phyloP scores from a whole-genome alignment of 768 basidiomycete species.

The Coprinopsis strossmayeri region DNA sequence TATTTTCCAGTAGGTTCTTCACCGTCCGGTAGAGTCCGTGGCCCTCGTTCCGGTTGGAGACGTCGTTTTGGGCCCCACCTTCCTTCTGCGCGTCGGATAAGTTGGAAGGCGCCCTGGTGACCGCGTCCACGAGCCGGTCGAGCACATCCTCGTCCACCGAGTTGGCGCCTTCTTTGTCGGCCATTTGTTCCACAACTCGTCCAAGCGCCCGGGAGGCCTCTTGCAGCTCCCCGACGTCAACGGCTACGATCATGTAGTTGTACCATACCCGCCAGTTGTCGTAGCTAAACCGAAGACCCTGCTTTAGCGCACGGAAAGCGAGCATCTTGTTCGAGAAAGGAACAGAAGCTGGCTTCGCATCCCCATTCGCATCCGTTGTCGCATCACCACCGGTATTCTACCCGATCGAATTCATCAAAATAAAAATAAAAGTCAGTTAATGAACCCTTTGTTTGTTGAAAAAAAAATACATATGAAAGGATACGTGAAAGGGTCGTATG shows the following conservation, averaged over 20 bases:
- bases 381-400: neutral
- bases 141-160: conserved; percentile 83
- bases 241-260: conserved; percentile 91
- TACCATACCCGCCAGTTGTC: conserved; percentile 98
- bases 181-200: conserved; percentile 76
- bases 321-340: conserved; percentile 74
- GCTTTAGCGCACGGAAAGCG: conserved; percentile 89
- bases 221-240: conserved; percentile 88
- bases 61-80: conserved; percentile 19
- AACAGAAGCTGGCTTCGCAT: conserved; percentile 20
- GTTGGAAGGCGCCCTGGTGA: conserved; percentile 48
- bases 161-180: conserved; percentile 38
- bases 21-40: conserved; percentile 64
- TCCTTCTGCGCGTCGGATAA: conserved; percentile 29
- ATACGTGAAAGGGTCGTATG: too few species aligned
- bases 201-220: conserved; percentile 82
- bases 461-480: too few species aligned
- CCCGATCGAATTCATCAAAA: neutral
- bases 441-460: neutral
- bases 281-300: conserved; percentile 78
- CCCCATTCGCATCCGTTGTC: neutral
- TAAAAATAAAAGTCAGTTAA: conserved; percentile 4
- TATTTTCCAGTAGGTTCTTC: conserved; percentile 63
- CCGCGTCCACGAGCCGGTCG: conserved; percentile 83
- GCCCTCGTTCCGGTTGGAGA: conserved; percentile 53